Conservation (phyloP, 352 stramenopile genomes). For the Phytophthora colocasiae region DNA sequence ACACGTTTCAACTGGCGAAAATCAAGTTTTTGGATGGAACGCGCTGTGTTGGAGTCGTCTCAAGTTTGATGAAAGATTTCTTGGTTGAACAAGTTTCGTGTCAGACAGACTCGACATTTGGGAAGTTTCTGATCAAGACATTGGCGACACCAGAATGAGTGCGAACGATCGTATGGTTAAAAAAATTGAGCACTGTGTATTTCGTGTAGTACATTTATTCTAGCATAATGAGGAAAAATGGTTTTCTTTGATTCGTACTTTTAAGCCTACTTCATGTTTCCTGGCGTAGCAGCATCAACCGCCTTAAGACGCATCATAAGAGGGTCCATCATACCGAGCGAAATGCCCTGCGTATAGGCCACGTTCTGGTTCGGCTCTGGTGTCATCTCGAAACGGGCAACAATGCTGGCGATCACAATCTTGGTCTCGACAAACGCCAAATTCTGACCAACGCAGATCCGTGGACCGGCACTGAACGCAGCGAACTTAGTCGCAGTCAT, state of each 20-base stretch:
- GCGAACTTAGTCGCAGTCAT: conserved; percentile 55
- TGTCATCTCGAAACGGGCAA: conserved; percentile 48
- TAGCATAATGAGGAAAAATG: too few species aligned
- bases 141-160: not conserved
- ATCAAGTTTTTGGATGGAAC: not conserved
- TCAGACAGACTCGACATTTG: too few species aligned
- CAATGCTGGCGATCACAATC: conserved; percentile 64
- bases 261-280: too few species aligned
- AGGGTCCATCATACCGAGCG: conserved; percentile 50
- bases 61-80: not conserved
- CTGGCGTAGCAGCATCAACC: not conserved
- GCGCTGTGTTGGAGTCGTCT: not conserved
- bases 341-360: conserved; percentile 73
- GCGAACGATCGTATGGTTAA: too few species aligned
- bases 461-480: conserved; percentile 58
- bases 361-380: conserved; percentile 68
- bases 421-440: conserved; percentile 65
- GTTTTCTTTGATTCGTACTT: too few species aligned
- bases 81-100: too few species aligned
- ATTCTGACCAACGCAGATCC: conserved; percentile 60
- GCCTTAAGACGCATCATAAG: conserved; percentile 33
- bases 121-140: too few species aligned
- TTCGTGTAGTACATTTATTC: too few species aligned
- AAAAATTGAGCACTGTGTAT: too few species aligned
- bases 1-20: not conserved